Base-by-base conservation (phyloP, 345 rosid genomes). In the Ailanthus altissimus region DNA sequence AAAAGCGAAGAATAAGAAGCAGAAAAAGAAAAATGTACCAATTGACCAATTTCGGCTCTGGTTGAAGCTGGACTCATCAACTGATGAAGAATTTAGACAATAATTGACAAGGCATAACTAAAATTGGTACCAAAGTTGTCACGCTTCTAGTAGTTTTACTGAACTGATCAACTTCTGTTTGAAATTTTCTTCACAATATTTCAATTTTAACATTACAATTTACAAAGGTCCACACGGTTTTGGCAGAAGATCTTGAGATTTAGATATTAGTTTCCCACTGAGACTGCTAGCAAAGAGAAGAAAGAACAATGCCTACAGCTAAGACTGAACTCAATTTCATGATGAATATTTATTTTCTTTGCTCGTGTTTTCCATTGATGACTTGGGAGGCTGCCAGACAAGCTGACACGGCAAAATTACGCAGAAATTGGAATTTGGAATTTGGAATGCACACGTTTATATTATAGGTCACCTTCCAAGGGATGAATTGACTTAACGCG, bases 201-300 rank as follows among this genome's bases (percentile, higher is more conserved):
- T 8, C 0, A 25, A 20, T 3, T 32, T 32, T 32, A 32, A 32
- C 38, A 3, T 56, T 56, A 56, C n/a, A 15, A 49, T 49, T 43
- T 20, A 0, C 10, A 53, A 65, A 73, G 77, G 77, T 51, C 77
- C 81, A 78, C 81, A 57, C 81, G 81, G 58, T 66, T 65, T 78
- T 25, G 8, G 32, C 28, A 18, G 56, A 42, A 42, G n/a, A 61
- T 13, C 8, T 5, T 50, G 36, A 0, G 9, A 32, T 49, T 32
- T 32, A 65, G 56, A 20, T 49, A 21, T 25, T 2, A 50, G 64
- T 75, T 70, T 75, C 78, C 72, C 79, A 80, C 16, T 45, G 38
- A 63, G 72, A 65, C 73, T 47, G 68, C 45, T 70, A 40, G 49
- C 79, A 12, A 47, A 45, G 18, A 42, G 32, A 5, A 58, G 20